These are phyloP conservation scores for Lasiodiplodia hormozganensis DNA, from an alignment of 2,329 filamentous ascomycete genomes.

Conservation along the genomic window DNA sequence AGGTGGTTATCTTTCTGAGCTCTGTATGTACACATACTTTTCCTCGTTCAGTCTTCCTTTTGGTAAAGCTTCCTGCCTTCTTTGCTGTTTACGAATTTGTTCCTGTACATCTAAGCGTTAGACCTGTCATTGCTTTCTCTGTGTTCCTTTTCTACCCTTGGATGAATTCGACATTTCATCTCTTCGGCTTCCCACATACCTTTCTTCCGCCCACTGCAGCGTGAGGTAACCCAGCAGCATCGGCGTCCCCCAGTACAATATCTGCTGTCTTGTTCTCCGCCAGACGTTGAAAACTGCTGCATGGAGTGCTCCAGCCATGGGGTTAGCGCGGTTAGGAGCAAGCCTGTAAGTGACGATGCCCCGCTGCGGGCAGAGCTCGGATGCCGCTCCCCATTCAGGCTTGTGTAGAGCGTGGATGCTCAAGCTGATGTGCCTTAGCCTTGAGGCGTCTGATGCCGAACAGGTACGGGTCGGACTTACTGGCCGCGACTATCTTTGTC, in stretches of 20 bases:
- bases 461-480: neutral
- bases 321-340: neutral
- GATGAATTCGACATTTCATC: neutral
- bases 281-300: neutral
- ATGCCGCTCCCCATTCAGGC: neutral
- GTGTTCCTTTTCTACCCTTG: too few species aligned
- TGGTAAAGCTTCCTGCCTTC: neutral
- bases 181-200: neutral
- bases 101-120: neutral
- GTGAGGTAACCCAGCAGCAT: neutral
- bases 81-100: neutral
- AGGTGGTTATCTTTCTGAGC: neutral
- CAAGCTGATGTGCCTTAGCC: neutral
- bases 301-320: neutral
- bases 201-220: slow-evolving; percentile 1
- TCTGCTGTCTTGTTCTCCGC: neutral
- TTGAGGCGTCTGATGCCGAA: neutral
- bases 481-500: neutral
- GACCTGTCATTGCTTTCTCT: neutral
- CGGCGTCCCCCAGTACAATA: neutral
- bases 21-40: neutral
- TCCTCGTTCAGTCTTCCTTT: neutral
- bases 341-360: neutral
- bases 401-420: slow-evolving; percentile 2
- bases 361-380: neutral